phyloP scores from a whole-genome alignment of 2,329 filamentous ascomycete genomes.

The Ceratocystis destructans region DNA sequence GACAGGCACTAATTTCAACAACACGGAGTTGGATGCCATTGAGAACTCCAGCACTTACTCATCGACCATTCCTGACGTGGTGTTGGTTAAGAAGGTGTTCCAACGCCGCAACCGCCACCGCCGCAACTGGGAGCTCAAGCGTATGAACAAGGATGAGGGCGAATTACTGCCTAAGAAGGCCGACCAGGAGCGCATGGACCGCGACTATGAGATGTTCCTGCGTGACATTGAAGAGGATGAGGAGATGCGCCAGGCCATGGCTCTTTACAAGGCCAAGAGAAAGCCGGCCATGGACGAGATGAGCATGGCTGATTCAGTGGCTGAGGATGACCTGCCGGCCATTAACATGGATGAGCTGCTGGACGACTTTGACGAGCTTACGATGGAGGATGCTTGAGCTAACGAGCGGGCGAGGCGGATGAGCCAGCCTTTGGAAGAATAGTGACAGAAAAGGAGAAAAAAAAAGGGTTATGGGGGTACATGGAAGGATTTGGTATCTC shows the following conservation, averaged over 20 bases:
- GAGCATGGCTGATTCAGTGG: conserved; percentile 51
- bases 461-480: neutral
- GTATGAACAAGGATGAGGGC: conserved; percentile 79
- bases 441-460: conserved; percentile 10
- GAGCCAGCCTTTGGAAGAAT: neutral
- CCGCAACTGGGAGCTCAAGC: conserved; percentile 89
- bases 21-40: conserved; percentile 66
- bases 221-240: conserved; percentile 91
- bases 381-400: conserved; percentile 43
- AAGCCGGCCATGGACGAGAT: conserved; percentile 47
- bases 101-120: conserved; percentile 66
- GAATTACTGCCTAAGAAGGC: conserved; percentile 76
- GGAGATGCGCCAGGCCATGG: conserved; percentile 70
- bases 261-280: conserved; percentile 63
- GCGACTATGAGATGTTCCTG: conserved; percentile 95
- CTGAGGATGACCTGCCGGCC: conserved; percentile 49
- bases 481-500: conserved; percentile 9
- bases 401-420: neutral
- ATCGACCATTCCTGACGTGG: conserved; percentile 73
- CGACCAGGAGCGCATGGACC: conserved; percentile 76
- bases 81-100: conserved; percentile 96
- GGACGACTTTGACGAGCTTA: conserved; percentile 86
- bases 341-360: conserved; percentile 71
- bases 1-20: conserved; percentile 85
- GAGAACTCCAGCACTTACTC: conserved; percentile 64